Percentiles rank a stretch among this genome's conserved stretches.
Evolutionary conservation across 176 grass and related monocot species (phyloP).

Genomic region (Rhynchospora breviuscula): DNA sequence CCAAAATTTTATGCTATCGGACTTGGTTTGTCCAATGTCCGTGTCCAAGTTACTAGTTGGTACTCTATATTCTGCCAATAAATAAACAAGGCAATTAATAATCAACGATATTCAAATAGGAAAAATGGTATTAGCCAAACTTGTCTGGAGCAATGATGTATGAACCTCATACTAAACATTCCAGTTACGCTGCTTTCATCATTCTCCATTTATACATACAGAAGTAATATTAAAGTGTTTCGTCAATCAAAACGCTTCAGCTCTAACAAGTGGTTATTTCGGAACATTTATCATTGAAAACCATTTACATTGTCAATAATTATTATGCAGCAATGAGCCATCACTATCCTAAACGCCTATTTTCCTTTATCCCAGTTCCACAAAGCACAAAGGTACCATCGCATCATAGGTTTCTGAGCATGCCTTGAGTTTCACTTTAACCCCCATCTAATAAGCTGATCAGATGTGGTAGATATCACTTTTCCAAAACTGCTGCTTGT

Average conservation of each 20-base stretch:
- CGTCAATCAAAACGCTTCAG: neutral
- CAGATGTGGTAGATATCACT: neutral
- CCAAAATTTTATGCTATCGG: too few relatives aligned
- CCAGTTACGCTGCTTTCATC: neutral
- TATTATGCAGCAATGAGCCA: neutral
- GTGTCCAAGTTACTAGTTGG: too few relatives aligned
- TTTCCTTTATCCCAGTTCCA: neutral
- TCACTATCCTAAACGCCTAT: neutral
- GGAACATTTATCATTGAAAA: conserved; percentile 5
- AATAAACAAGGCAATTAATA: neutral
- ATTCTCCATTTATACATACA: neutral
- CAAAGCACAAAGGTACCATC: neutral
- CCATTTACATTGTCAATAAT: conserved; percentile 9
- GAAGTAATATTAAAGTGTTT: neutral
- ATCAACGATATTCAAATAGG: neutral
- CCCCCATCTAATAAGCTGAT: neutral
- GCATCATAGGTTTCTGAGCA: neutral
- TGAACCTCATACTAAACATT: neutral
- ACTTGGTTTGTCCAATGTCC: too few relatives aligned
- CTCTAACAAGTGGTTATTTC: neutral
- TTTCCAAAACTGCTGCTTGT: neutral
- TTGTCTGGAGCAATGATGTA: neutral
- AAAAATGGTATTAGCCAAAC: neutral
- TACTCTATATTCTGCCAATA: neutral
- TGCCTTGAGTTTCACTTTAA: neutral